Conservation (phyloP, 2,329 filamentous ascomycete genomes). For the Claviceps capensis region DNA sequence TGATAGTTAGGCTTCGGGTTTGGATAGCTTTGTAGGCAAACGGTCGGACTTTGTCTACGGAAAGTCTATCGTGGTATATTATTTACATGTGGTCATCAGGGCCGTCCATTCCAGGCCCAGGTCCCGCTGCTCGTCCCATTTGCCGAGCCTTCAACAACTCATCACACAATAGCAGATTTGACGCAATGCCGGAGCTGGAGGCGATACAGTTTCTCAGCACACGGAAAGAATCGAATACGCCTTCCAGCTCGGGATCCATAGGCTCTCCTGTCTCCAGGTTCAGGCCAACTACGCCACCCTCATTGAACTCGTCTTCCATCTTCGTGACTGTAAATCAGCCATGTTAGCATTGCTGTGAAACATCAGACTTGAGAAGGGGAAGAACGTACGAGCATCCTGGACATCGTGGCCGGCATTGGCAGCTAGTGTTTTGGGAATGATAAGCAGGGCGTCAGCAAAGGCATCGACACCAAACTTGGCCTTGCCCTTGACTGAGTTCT, state of each 20-base stretch:
- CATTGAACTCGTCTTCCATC: conserved; percentile 71
- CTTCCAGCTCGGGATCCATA: conserved; percentile 88
- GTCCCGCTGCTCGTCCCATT: conserved; percentile 59
- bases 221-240: conserved; percentile 92
- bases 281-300: conserved; percentile 76
- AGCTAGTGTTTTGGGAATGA: conserved; percentile 95
- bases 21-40: no score
- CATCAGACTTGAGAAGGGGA: conserved; percentile 1
- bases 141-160: conserved; percentile 95
- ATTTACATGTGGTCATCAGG: conserved; percentile 38
- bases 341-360: conserved; percentile 5
- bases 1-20: not conserved
- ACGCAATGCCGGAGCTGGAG: conserved; percentile 87
- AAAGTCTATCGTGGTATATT: conserved; percentile 12
- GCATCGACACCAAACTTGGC: conserved; percentile 91
- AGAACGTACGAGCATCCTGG: conserved; percentile 72
- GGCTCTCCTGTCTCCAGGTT: conserved; percentile 78
- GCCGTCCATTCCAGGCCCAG: conserved; percentile 52
- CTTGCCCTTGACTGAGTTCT: conserved; percentile 91
- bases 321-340: conserved; percentile 49
- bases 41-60: not conserved
- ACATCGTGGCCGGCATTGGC: conserved; percentile 95
- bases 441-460: conserved; percentile 84
- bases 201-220: conserved; percentile 89
- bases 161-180: conserved; percentile 88